Evolutionary conservation across 2,329 filamentous ascomycete genomes (phyloP), one percentile per base, ranked within the genome.

Genomic region (Arthroderma sp.): DNA sequence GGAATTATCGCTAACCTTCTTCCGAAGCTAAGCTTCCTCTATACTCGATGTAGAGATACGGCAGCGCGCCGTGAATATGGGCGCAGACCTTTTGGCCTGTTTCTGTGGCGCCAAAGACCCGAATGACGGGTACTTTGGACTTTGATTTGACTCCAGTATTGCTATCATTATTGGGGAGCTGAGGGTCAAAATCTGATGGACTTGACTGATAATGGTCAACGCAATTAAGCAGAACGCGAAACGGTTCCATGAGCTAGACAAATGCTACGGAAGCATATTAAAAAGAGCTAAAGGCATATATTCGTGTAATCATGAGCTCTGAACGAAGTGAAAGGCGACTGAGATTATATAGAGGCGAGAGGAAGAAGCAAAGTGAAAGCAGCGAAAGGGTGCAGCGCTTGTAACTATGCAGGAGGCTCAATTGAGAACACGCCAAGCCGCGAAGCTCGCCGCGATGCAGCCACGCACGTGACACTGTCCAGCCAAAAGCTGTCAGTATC

Each of bases 41-140:
- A 61, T 94, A 94, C 61, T 89, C 82, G 45, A 98, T 72, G 60
- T 87, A 96, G n/a, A 96, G 69, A 59, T 98, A 98, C 1, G 91
- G 91, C 56, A 98, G 88, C 22, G 85, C 87, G 48, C 93, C 91
- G 63, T 96, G 91, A 45, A 98, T 78, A 67, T 98, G 91, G 29
- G 85, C 85, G 66, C 91, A 95, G 10, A 95, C 86, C 59, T 93
- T 95, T 65, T 96, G 88, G 0, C 91, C 91, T 0, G 86, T 91
- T 61, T 94, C 86, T 1, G 89, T 95, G 3, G 87, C 81, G 1
- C 91, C 91, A 64, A 96, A 98, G 7, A 93, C 76, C 52, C 91
- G 79, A 48, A 98, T 80, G 7, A 96, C 78, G 0, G 91, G 89
- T 0, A 96, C 79, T 51, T 79, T 82, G 6, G 84, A 81, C 31